Conservation (phyloP, 805 yeast genomes). For the Candida ortonii region DNA sequence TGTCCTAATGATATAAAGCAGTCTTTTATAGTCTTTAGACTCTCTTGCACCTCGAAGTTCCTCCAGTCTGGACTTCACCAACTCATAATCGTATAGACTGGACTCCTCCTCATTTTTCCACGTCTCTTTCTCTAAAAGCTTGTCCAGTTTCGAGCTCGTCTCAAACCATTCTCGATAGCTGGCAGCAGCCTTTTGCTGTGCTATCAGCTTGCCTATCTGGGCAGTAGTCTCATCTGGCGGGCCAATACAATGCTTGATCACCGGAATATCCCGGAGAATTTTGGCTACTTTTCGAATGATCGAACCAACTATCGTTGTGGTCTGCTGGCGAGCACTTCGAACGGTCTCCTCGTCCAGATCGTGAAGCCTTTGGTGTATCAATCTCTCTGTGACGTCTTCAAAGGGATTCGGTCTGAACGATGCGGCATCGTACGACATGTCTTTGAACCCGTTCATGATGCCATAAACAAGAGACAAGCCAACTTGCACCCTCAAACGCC, state of each 20-base stretch:
- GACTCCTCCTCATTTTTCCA: conserved; percentile 73
- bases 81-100: conserved; percentile 67
- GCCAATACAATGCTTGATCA: conserved; percentile 35
- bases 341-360: conserved; percentile 6
- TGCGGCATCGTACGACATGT: conserved; percentile 20
- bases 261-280: conserved; percentile 33
- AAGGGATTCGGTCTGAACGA: conserved; percentile 26
- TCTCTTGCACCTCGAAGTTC: conserved; percentile 61
- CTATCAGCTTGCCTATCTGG: conserved; percentile 36
- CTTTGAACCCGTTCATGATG: conserved; percentile 20
- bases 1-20: conserved; percentile 76
- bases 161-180: conserved; percentile 62
- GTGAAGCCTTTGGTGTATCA: conserved; percentile 12
- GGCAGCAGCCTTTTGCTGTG: conserved; percentile 47
- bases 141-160: conserved; percentile 62
- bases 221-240: conserved; percentile 39
- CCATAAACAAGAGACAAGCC: too few species aligned
- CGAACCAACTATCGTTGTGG: conserved; percentile 3
- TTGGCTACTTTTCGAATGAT: conserved; percentile 23
- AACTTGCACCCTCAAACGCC: too few species aligned
- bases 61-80: conserved; percentile 49
- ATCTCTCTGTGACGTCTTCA: conserved; percentile 25
- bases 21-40: conserved; percentile 52
- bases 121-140: conserved; percentile 53
- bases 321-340: conserved; percentile 4